Evolutionary conservation across 768 basidiomycete species (phyloP).

Genomic region (Boletus tomentosulus): DNA sequence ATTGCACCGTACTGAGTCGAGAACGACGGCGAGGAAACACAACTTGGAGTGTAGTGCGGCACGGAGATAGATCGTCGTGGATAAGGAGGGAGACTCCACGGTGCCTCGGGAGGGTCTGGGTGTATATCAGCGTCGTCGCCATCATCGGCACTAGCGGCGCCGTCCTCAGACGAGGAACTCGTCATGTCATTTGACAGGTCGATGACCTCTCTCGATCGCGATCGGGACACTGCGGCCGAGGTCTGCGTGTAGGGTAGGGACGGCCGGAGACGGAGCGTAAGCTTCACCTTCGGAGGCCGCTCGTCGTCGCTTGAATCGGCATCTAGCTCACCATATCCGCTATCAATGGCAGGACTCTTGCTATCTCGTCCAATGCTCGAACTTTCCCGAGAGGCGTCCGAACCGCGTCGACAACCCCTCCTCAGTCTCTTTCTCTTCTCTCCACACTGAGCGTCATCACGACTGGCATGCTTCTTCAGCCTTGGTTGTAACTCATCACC

Average conservation of each 20-base stretch:
- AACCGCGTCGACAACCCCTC: slow-evolving; percentile 28
- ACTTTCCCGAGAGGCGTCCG: slow-evolving; percentile 12
- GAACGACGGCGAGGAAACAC: slow-evolving; percentile 28
- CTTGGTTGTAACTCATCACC: slow-evolving; percentile 30
- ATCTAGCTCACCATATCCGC: slow-evolving; percentile 22
- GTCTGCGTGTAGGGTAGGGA: slow-evolving; percentile 17
- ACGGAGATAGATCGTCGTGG: slow-evolving; percentile 56
- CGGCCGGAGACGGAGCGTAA: slow-evolving; percentile 59
- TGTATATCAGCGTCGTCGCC: slow-evolving; percentile 19
- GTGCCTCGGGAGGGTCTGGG: slow-evolving; percentile 29
- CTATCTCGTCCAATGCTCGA: slow-evolving; percentile 10
- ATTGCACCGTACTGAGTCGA: slow-evolving; percentile 19
- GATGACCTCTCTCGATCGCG: slow-evolving; percentile 29
- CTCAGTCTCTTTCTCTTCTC: slow-evolving; percentile 43
- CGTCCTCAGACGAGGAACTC: slow-evolving; percentile 38
- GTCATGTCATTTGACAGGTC: slow-evolving; percentile 40
- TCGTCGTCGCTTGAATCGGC: slow-evolving; percentile 32
- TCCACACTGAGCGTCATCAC: slow-evolving; percentile 38
- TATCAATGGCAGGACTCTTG: slow-evolving; percentile 24
- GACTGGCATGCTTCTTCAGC: slow-evolving; percentile 41
- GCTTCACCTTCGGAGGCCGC: slow-evolving; percentile 59
- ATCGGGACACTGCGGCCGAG: slow-evolving; percentile 7
- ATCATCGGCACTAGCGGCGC: slow-evolving; percentile 21
- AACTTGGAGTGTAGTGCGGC: slow-evolving; percentile 49
- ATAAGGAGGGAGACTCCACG: slow-evolving; percentile 53